Evolutionary conservation across 2,329 filamentous ascomycete genomes (phyloP).

Genomic region (Tolypocladium tundrense): DNA sequence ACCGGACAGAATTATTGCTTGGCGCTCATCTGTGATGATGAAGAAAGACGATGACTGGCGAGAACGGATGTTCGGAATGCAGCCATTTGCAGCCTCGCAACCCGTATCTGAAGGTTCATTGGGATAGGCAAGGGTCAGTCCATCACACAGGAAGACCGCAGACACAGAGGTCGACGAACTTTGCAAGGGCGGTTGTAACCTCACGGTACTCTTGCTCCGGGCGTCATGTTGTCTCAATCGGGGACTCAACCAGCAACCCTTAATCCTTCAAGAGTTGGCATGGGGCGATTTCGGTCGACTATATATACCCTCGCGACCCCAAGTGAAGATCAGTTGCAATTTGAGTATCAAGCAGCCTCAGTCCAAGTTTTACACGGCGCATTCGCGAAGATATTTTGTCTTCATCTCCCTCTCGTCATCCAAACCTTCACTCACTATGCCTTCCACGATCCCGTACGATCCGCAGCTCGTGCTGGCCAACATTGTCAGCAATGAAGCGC

Average conservation of each 20-base stretch:
- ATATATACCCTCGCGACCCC: neutral
- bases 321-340: too few relatives aligned
- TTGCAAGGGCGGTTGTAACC: too few relatives aligned
- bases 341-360: neutral
- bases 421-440: neutral
- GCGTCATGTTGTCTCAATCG: too few relatives aligned
- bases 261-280: neutral
- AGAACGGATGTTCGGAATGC: too few relatives aligned
- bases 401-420: neutral
- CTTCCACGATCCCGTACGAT: neutral
- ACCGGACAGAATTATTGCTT: neutral
- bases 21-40: too few relatives aligned
- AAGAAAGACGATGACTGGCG: too few relatives aligned
- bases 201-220: too few relatives aligned
- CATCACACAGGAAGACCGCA: neutral
- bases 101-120: neutral
- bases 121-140: neutral
- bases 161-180: neutral
- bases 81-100: too few relatives aligned
- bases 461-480: neutral
- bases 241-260: too few relatives aligned
- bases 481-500: neutral
- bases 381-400: too few relatives aligned
- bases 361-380: neutral
- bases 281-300: neutral